Evolutionary conservation across 805 yeast genomes (phyloP), one percentile per base, ranked within the genome.

Genomic region (Wickerhamomyces kurtzmanii): DNA sequence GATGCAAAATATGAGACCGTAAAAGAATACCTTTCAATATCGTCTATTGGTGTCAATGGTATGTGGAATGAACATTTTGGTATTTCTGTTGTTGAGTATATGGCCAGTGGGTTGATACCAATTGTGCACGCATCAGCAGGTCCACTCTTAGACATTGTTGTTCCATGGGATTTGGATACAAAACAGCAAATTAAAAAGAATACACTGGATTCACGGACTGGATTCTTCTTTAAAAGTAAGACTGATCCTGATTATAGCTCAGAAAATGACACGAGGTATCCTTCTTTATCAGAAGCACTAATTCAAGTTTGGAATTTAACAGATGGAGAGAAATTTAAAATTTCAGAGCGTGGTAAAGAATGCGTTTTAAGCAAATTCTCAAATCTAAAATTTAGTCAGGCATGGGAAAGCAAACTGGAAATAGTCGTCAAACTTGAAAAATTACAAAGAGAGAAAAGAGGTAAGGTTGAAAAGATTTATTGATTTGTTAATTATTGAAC

Each of bases 11-110:
- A 83, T 57, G 63, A 60, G 2, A 65, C 62, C 12, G 75, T 93
- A 10, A 57, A 71, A 29, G 45, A 55, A 17, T 64, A 71, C 30
- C 59, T 93, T 19, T 42, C 57, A 9, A 56, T 51, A 10, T 69
- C 85, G 3, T 69, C 75, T 15, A 75, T 72, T 44, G 98, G 98
- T 5, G 60, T 91, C 22, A 89, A 91, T 45, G 86, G 94, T 17
- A 91, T 91, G 99, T 91, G 98, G 98, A 91, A 91, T 55, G 99
- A 91, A 59, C 99, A 91, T 58, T 91, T 91, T 52, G 99, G 99
- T 12, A 91, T 91, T 44, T 89, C 95, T 2, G 89, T 91, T 5
- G 98, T 91, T 6, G 99, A 91, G 53, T 84, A 86, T 49, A 62
- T 82, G 57, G 77, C 89, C 2, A 69, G 81, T 30, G 97, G 96